Evolutionary conservation across 176 grass and related monocot species (phyloP).

Genomic region (Oryza longistaminata): DNA sequence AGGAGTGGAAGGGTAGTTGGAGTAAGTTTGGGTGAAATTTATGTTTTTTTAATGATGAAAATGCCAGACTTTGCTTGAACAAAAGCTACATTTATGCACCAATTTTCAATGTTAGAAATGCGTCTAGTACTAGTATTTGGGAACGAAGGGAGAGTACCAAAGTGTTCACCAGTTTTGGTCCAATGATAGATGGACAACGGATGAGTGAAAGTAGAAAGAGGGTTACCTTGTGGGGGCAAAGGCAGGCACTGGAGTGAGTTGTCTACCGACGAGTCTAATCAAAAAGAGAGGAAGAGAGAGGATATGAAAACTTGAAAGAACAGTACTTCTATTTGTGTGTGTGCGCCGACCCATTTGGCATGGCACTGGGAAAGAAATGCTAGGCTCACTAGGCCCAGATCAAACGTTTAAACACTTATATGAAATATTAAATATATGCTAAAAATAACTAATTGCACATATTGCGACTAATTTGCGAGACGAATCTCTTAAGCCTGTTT

Average conservation of each 20-base stretch:
- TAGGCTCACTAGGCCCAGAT: not conserved
- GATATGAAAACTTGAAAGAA: not conserved
- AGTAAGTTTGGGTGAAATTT: too few relatives aligned
- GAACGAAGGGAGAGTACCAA: not conserved
- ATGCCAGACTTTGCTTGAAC: too few relatives aligned
- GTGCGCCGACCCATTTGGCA: not conserved
- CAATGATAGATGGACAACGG: constrained; percentile 31
- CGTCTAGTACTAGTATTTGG: too few relatives aligned
- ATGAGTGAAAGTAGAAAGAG: not conserved
- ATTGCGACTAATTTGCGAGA: too few relatives aligned
- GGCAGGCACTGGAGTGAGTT: not conserved
- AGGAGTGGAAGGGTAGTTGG: too few relatives aligned
- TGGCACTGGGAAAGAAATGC: not conserved
- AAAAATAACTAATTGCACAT: too few relatives aligned
- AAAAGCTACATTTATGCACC: too few relatives aligned
- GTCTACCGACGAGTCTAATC: constrained; percentile 32
- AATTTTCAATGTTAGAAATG: too few relatives aligned
- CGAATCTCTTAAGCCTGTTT: too few relatives aligned
- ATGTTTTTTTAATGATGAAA: too few relatives aligned
- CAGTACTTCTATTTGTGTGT: not conserved
- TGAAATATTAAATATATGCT: too few relatives aligned
- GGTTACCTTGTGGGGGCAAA: not conserved
- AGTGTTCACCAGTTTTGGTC: not conserved
- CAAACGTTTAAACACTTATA: too few relatives aligned
- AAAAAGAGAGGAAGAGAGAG: not conserved